Evolutionary conservation across 305 asterid genomes (phyloP).

Genomic region (Rubia tinctorum): DNA sequence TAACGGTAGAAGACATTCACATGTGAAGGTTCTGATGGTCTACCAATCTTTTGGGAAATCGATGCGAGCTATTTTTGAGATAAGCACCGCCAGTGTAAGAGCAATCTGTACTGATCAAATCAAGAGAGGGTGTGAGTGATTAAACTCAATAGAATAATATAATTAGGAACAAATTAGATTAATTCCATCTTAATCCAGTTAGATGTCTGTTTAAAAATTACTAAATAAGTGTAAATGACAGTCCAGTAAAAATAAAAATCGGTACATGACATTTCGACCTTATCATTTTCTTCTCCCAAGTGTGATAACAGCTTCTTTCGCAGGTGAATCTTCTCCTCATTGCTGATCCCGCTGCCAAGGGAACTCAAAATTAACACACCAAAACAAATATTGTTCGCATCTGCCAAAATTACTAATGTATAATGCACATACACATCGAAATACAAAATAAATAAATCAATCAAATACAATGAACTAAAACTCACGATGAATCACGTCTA

Average conservation of each 20-base stretch:
- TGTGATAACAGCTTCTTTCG: constrained; percentile 80
- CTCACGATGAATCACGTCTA: constrained; percentile 82
- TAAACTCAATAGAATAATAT: not conserved
- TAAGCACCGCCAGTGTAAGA: constrained; percentile 78
- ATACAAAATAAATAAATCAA: not conserved
- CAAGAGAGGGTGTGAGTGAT: constrained; percentile 5
- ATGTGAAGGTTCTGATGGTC: constrained; percentile 14
- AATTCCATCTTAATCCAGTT: not conserved
- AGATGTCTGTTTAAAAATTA: too few relatives aligned
- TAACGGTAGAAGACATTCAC: not conserved
- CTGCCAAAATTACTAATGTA: not conserved
- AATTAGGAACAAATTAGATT: not conserved
- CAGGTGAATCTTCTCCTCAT: constrained; percentile 81
- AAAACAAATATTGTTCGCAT: not conserved
- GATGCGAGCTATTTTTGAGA: constrained; percentile 93
- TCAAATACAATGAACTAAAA: constrained; percentile 13
- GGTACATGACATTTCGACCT: constrained; percentile 39
- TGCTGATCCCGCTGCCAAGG: constrained; percentile 71
- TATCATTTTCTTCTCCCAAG: constrained; percentile 84
- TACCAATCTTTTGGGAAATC: constrained; percentile 99
- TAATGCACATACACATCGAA: not conserved
- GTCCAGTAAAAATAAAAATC: constrained; percentile 11
- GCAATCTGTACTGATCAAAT: constrained; percentile 63
- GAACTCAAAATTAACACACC: constrained; percentile 9
- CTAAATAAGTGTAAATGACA: not conserved